Percentiles rank a stretch among this genome's conserved stretches.
Evolutionary conservation across 2,329 filamentous ascomycete species (phyloP).

Genomic region (Sporothrix humicola): DNA sequence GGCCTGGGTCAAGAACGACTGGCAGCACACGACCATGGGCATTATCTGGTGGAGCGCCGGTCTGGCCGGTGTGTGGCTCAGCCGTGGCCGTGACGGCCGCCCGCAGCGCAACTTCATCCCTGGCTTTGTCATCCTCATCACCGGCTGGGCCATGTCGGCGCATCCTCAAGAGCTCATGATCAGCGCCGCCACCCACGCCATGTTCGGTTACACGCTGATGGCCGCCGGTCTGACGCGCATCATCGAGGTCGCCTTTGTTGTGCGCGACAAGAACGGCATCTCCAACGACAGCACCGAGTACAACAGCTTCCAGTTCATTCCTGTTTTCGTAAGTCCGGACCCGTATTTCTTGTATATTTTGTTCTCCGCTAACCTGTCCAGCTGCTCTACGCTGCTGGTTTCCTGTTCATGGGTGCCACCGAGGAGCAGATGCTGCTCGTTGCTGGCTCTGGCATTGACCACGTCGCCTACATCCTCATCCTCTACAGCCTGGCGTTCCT

Average conservation of each 20-base stretch:
- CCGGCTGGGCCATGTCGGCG: slow-evolving; percentile 92
- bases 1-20: slow-evolving; percentile 88
- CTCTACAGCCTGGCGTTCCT: slow-evolving; percentile 89
- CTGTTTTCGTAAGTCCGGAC: slow-evolving; percentile 59
- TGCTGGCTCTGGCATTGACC: slow-evolving; percentile 74
- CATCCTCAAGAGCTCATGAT: slow-evolving; percentile 85
- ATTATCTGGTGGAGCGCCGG: slow-evolving; percentile 98
- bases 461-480: slow-evolving; percentile 91
- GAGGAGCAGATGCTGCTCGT: slow-evolving; percentile 93
- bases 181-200: slow-evolving; percentile 83
- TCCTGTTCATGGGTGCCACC: slow-evolving; percentile 96
- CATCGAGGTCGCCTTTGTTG: slow-evolving; percentile 87
- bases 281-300: slow-evolving; percentile 71
- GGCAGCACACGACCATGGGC: slow-evolving; percentile 99
- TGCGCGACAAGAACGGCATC: slow-evolving; percentile 71
- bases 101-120: slow-evolving; percentile 94
- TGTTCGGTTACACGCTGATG: slow-evolving; percentile 97
- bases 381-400: slow-evolving; percentile 90
- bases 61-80: slow-evolving; percentile 89
- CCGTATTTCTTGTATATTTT: background rate
- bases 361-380: slow-evolving; percentile 48
- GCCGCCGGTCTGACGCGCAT: slow-evolving; percentile 81
- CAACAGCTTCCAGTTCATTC: slow-evolving; percentile 64
- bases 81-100: slow-evolving; percentile 77
- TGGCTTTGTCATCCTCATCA: slow-evolving; percentile 86